A percentile compares a stretch with the other conserved stretches of the same genome.
phyloP scores from a whole-genome alignment of 257 asterid genomes.

The Capsicum rhomboideum region DNA sequence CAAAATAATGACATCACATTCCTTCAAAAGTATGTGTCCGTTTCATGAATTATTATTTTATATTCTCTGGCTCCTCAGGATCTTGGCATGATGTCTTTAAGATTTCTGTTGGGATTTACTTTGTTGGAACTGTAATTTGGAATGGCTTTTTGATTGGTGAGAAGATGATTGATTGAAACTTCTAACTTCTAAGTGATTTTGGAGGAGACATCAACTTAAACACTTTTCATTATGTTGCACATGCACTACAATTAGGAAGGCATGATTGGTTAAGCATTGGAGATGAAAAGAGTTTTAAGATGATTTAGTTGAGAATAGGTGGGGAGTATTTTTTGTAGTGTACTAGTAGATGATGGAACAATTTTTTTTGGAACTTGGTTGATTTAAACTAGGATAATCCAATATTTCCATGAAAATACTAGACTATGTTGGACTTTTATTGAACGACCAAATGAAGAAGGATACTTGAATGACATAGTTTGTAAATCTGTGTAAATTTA shows the following conservation, averaged over 20 bases:
- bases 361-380: neutral
- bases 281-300: neutral
- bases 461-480: neutral
- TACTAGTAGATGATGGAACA: neutral
- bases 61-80: slow-evolving; percentile 30
- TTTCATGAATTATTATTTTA: neutral
- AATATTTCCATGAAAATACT: neutral
- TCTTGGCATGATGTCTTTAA: slow-evolving; percentile 76
- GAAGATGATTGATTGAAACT: slow-evolving; percentile 55
- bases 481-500: neutral
- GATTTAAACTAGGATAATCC: neutral
- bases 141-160: slow-evolving; percentile 83
- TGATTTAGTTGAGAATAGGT: neutral
- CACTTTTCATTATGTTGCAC: neutral
- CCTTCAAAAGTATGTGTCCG: neutral
- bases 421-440: neutral
- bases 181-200: neutral
- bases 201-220: neutral
- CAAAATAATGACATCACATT: neutral
- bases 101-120: slow-evolving; percentile 75
- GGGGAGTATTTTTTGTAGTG: neutral
- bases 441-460: neutral
- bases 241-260: neutral
- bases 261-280: neutral
- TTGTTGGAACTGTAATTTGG: slow-evolving; percentile 77